Evolutionary conservation across 2,329 filamentous ascomycete species (phyloP).

Genomic region (Cercospora canescens): DNA sequence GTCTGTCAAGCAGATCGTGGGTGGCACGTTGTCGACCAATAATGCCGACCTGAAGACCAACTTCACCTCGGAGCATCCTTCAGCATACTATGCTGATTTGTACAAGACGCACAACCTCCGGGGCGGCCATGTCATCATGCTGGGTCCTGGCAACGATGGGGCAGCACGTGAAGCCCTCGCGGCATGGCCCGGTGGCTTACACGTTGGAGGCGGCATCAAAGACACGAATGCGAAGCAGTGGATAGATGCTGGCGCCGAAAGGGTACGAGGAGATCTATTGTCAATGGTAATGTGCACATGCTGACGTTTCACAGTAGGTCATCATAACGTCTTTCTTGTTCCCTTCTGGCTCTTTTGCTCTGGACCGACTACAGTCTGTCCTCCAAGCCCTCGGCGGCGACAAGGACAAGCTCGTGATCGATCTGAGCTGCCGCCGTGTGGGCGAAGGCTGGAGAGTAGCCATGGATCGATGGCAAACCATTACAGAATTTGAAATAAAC

Average conservation of each 20-base stretch:
- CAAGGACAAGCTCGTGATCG: conserved; percentile 82
- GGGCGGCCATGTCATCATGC: conserved; percentile 94
- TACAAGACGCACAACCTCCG: conserved; percentile 73
- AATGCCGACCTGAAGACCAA: conserved; percentile 72
- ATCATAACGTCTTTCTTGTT: conserved; percentile 97
- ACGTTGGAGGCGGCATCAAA: conserved; percentile 92
- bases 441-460: conserved; percentile 88
- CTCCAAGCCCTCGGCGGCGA: conserved; percentile 72
- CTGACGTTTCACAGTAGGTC: conserved; percentile 61
- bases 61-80: conserved; percentile 81
- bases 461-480: conserved; percentile 98
- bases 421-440: conserved; percentile 83
- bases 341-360: conserved; percentile 77
- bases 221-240: conserved; percentile 81
- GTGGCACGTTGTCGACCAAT: conserved; percentile 73
- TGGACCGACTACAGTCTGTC: conserved; percentile 71
- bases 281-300: not conserved
- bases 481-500: conserved; percentile 93
- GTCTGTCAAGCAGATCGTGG: conserved; percentile 97
- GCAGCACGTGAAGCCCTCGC: conserved; percentile 75
- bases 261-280: conserved; percentile 57
- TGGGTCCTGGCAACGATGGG: conserved; percentile 81
- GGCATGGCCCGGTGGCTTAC: conserved; percentile 77
- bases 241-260: conserved; percentile 85
- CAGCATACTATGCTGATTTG: conserved; percentile 76